These are phyloP conservation scores for Globisporangium megalacanthum DNA, from an alignment of 352 stramenopile species.

Conservation along the genomic window DNA sequence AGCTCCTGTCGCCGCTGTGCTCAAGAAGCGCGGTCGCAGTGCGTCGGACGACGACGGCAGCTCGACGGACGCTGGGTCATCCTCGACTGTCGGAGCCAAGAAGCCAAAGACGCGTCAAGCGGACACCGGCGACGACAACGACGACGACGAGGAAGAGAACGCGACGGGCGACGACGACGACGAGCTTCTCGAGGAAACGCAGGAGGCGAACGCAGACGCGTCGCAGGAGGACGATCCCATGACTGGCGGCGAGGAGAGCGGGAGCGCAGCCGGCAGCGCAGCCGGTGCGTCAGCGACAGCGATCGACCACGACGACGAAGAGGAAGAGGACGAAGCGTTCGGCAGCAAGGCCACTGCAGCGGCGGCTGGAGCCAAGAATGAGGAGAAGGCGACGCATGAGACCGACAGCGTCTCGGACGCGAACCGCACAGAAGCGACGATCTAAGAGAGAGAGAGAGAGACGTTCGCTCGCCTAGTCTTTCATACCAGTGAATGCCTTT, in stretches of 20 bases:
- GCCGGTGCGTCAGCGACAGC: background rate
- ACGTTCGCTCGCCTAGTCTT: background rate
- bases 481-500: background rate
- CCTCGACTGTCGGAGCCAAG: slow-evolving; percentile 7
- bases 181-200: slow-evolving; percentile 15
- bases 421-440: background rate
- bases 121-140: slow-evolving; percentile 15
- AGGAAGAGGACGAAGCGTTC: slow-evolving; percentile 18
- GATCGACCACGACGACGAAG: slow-evolving; percentile 13
- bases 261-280: background rate
- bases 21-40: slow-evolving; percentile 48
- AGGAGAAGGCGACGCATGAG: background rate
- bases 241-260: slow-evolving; percentile 14
- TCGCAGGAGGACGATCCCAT: slow-evolving; percentile 24
- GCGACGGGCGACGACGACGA: slow-evolving; percentile 11
- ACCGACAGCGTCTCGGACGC: background rate
- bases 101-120: slow-evolving; percentile 18
- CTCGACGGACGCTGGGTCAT: slow-evolving; percentile 10
- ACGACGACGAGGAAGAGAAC: slow-evolving; percentile 13
- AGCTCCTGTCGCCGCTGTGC: slow-evolving; percentile 19
- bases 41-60: slow-evolving; percentile 24
- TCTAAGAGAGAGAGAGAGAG: background rate
- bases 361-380: slow-evolving; percentile 9
- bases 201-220: slow-evolving; percentile 8
- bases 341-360: slow-evolving; percentile 7